Evolutionary conservation across 2,329 filamentous ascomycete genomes (phyloP), one percentile per base, ranked within the genome.

Genomic region (Aspergillus intermedius): DNA sequence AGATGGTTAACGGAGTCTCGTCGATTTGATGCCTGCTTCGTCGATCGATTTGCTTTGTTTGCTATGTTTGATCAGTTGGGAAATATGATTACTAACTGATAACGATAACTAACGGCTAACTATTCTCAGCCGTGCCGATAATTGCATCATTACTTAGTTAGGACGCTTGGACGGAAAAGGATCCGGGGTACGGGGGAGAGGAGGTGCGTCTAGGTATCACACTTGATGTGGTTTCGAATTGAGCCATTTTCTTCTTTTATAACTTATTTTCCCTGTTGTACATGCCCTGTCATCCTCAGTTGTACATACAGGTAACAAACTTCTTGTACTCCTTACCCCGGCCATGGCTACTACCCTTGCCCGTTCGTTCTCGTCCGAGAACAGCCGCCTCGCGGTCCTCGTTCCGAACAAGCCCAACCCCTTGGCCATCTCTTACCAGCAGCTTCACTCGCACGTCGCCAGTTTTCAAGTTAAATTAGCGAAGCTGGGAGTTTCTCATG

Each of bases 401-500:
- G 76, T 93, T 44, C 88, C 88, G 25, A 80, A 79, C 50, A 81
- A 80, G 55, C 75, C 82, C 5, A 63, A 68, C 5, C 72, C 83
- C 50, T 75, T 89, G 52, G 79, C 76, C n/a, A 74, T 88, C 54
- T 84, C 84, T 35, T 91, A 89, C 73, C 69, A 76, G 54, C 77
- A 83, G 61, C 80, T 94, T 46, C 69, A 78, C 46, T 66, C 77
- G 52, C 84, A 91, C 62, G 79, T 89, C 48, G 69, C 75, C 40
- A 72, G 78, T 13, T 91, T 93, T 73, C 88, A 93, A 73, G 75
- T 77, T 64, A 87, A 88, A 71, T 82, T 94, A 54, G 88, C 88
- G 21, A 77, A 77, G 43, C 77, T 91, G 48, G 88, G 88, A 55
- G 82, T 94, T 54, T 75, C 77, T 49, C 77, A 79, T 40, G 77